A percentile compares a stretch with the other conserved stretches of the same genome.
These are phyloP conservation scores for Ascocoryne sarcoides DNA, from an alignment of 2,329 filamentous ascomycete species.

Conservation along the genomic window DNA sequence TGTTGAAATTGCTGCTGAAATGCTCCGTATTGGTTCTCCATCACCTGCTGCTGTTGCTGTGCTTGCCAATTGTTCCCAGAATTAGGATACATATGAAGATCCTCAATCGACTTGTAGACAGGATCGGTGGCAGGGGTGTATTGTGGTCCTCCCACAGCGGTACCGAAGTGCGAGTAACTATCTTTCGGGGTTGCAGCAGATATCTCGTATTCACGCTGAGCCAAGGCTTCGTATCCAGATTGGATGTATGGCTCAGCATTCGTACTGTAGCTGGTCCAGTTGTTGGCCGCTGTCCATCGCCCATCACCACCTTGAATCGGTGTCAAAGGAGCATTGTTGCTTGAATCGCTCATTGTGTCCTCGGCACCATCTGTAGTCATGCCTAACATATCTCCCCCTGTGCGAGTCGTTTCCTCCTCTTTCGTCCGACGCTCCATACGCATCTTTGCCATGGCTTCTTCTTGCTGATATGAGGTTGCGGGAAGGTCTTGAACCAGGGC, in stretches of 20 bases:
- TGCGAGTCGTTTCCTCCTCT: conserved; percentile 31
- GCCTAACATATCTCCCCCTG: conserved; percentile 31
- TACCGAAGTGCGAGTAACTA: conserved; percentile 37
- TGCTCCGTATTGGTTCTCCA: conserved; percentile 28
- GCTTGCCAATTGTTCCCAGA: conserved; percentile 19
- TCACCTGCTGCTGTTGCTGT: conserved; percentile 21
- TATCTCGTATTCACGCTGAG: conserved; percentile 53
- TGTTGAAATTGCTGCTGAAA: conserved; percentile 19
- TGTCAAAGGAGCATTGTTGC: conserved; percentile 31
- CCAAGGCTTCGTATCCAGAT: conserved; percentile 67
- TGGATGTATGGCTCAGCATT: conserved; percentile 62
- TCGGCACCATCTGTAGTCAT: conserved; percentile 39
- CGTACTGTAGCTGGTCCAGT: conserved; percentile 13
- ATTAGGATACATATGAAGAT: conserved; percentile 21
- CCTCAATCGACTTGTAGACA: conserved; percentile 42
- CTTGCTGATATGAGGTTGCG: conserved; percentile 43
- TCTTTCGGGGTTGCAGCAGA: conserved; percentile 34
- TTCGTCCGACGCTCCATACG: conserved; percentile 48
- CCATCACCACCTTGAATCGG: conserved; percentile 44
- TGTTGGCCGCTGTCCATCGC: conserved; percentile 33
- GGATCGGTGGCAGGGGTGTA: conserved; percentile 58
- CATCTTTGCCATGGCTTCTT: conserved; percentile 45
- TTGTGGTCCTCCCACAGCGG: conserved; percentile 29
- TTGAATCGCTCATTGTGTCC: conserved; percentile 28
- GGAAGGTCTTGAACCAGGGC: conserved; percentile 46